These are phyloP conservation scores for Phytopythium boreale DNA, from an alignment of 352 stramenopile species.

Conservation along the genomic window DNA sequence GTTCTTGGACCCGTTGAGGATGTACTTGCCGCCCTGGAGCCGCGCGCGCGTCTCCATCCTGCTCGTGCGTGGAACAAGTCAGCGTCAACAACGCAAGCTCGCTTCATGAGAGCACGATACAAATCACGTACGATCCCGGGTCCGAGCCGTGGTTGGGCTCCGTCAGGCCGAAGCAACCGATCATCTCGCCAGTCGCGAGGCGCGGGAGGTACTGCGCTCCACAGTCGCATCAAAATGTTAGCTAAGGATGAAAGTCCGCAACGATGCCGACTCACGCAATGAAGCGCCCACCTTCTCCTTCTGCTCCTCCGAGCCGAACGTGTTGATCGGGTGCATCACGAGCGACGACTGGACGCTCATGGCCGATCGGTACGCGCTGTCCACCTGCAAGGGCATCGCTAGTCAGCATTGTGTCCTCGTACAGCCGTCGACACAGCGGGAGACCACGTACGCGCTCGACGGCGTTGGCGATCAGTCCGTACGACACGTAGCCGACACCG, in stretches of 20 bases:
- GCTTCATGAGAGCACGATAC: neutral
- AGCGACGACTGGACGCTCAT: constrained; percentile 98
- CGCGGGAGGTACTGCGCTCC: constrained; percentile 89
- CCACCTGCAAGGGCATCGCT: constrained; percentile 47
- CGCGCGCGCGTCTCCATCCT: constrained; percentile 95
- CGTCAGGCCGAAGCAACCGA: constrained; percentile 98
- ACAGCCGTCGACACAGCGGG: neutral
- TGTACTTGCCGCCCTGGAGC: constrained; percentile 89
- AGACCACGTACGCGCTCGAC: constrained; percentile 78
- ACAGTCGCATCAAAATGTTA: neutral
- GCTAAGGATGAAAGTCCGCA: neutral
- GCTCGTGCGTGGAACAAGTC: neutral
- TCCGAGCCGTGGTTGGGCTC: constrained; percentile 98
- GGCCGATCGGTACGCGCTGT: constrained; percentile 95
- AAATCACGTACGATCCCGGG: constrained; percentile 68
- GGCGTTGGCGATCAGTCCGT: constrained; percentile 96
- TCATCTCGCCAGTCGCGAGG: constrained; percentile 93
- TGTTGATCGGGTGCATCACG: constrained; percentile 98
- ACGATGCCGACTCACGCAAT: neutral
- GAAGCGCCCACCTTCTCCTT: constrained; percentile 83
- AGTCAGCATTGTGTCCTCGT: neutral
- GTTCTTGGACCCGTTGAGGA: constrained; percentile 95
- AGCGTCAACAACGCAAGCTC: neutral
- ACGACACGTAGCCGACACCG: constrained; percentile 94
- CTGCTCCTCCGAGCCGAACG: constrained; percentile 95